Evolutionary conservation across 139 green algal species (phyloP), one percentile per base, ranked within the genome.

Genomic region (Pseudopediastrum boryanum): DNA sequence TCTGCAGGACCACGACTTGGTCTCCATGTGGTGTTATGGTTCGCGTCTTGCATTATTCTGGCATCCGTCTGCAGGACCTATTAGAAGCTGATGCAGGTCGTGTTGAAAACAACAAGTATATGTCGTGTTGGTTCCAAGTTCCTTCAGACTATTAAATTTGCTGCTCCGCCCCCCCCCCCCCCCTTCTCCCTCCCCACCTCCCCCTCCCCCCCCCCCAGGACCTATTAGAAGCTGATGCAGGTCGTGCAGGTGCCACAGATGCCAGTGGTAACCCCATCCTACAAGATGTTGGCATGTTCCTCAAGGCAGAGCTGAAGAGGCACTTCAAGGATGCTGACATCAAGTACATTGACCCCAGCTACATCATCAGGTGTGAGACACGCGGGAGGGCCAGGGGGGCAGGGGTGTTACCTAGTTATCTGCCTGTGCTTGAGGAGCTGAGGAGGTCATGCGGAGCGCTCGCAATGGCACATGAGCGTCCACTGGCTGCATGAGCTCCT

Each of bases 311-410:
- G 39, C 58, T 86, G 48, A 87, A 89, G 78, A 29, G 31, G 0
- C 50, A 80, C 58, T 91, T 91, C 56, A 82, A 79, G 43, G 82
- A 88, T 13, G 83, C 62, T 23, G 84, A 89, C 69, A 69, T 94
- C 42, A 92, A 94, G 80, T 94, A 95, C 85, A 95, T 96, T 54
- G 92, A 97, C 80, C 93, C 93, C n/a, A 93, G 87, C 5, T 98
- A 97, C 90, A 95, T 98, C 84, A 96, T 98, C 69, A 85, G 96
- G 71, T 80, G 71, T 5, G 39, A 25, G 16, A 27, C 48, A 19
- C 48, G n/a, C n/a, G n/a, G n/a, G n/a, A n/a, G n/a, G n/a, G n/a
- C n/a, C n/a, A n/a, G n/a, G 48, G 48, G 48, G 16, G 48, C 48
- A 58, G 48, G 16, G 19, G 48, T 16, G 48, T 58, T 58, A 58